Evolutionary conservation across 306 rosid genomes (phyloP).

Genomic region (Medicago lupulina): DNA sequence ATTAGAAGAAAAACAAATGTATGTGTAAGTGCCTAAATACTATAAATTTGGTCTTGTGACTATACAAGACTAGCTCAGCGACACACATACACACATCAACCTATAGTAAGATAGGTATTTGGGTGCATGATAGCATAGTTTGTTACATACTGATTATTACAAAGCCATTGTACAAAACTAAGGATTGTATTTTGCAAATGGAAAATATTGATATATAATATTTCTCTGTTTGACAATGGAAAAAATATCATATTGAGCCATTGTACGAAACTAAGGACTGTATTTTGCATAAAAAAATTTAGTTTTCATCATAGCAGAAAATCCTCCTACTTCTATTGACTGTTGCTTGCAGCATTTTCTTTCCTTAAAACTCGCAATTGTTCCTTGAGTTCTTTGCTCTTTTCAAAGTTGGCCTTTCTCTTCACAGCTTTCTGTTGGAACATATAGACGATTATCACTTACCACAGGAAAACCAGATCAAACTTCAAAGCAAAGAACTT

Average conservation of each 20-base stretch:
- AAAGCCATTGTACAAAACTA: neutral
- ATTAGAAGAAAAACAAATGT: too few relatives aligned
- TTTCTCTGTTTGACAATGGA: slow-evolving; percentile 5
- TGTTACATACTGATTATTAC: neutral
- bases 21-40: too few relatives aligned
- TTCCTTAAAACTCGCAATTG: slow-evolving; percentile 70
- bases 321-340: slow-evolving; percentile 56
- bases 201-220: slow-evolving; percentile 14
- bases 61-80: neutral
- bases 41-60: too few relatives aligned
- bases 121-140: neutral
- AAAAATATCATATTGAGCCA: slow-evolving; percentile 4
- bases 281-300: slow-evolving; percentile 1
- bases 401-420: slow-evolving; percentile 92
- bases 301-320: slow-evolving; percentile 15
- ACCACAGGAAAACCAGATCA: neutral
- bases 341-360: slow-evolving; percentile 59
- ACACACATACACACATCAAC: neutral
- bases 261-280: slow-evolving; percentile 14
- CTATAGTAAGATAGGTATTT: neutral
- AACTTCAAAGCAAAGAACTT: neutral
- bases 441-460: neutral
- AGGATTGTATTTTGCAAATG: neutral
- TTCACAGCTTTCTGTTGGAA: slow-evolving; percentile 82
- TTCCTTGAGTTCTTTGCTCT: slow-evolving; percentile 81